A percentile compares a stretch with the other conserved stretches of the same genome.
These are phyloP conservation scores for Luzula sylvatica DNA, from an alignment of 176 grass and related monocot genomes.

Conservation along the genomic window DNA sequence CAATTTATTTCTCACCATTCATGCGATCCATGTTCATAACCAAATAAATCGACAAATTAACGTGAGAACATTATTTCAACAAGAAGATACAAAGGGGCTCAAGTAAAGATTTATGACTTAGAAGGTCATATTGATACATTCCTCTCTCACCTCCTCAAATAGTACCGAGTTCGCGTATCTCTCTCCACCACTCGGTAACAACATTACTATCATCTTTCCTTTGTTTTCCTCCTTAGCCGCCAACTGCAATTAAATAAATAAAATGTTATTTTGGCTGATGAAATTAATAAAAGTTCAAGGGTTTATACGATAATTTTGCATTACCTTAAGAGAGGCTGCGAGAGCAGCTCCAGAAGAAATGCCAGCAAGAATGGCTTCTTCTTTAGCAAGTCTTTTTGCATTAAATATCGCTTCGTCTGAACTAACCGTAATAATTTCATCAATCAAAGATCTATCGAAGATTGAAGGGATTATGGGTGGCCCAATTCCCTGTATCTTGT, in stretches of 20 bases:
- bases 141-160: constrained; percentile 51
- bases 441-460: constrained; percentile 46
- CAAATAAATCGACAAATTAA: no score
- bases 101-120: no score
- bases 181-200: constrained; percentile 62
- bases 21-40: no score
- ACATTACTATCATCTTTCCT: constrained; percentile 69
- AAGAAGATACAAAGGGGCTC: no score
- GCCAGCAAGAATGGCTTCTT: constrained; percentile 82
- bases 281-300: no score
- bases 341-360: constrained; percentile 83
- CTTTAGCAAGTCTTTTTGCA: constrained; percentile 62
- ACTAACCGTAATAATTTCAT: constrained; percentile 48
- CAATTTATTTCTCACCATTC: no score
- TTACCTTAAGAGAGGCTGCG: constrained; percentile 65
- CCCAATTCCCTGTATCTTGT: constrained; percentile 75
- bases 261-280: no score
- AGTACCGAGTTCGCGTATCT: constrained; percentile 54
- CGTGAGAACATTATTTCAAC: no score
- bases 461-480: constrained; percentile 50
- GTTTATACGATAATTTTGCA: not conserved
- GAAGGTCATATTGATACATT: constrained; percentile 53
- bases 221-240: constrained; percentile 55
- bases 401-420: constrained; percentile 59
- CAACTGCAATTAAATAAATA: constrained; percentile 22